Conservation (phyloP, 345 rosid species). For the Geranium rotundifolium region DNA sequence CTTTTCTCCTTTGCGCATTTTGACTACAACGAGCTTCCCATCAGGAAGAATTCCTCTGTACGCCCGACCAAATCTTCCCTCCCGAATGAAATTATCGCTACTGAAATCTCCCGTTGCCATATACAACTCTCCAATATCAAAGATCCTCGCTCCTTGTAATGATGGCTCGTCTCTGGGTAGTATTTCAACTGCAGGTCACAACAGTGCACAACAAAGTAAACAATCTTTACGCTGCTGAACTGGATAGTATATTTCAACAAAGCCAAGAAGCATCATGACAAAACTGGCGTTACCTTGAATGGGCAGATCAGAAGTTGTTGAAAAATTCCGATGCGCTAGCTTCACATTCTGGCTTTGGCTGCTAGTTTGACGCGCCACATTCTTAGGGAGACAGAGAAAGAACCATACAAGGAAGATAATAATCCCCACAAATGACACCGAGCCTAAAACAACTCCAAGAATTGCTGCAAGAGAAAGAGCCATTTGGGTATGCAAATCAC, state of each 20-base stretch:
- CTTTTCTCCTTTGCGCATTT: constrained; percentile 61
- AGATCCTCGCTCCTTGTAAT: constrained; percentile 61
- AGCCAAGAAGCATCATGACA: background rate
- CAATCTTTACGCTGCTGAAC: too few relatives aligned
- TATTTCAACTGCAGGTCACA: constrained; percentile 36
- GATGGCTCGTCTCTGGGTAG: constrained; percentile 59
- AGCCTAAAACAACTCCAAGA: constrained; percentile 93
- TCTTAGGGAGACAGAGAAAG: constrained; percentile 38
- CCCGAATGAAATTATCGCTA: constrained; percentile 64
- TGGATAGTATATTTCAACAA: background rate
- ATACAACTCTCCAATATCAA: constrained; percentile 76
- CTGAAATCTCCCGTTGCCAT: constrained; percentile 67
- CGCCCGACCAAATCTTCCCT: constrained; percentile 81
- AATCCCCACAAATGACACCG: constrained; percentile 62
- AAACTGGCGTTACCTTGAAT: constrained; percentile 47
- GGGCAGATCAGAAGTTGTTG: constrained; percentile 71
- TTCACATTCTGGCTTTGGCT: too few relatives aligned
- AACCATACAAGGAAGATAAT: constrained; percentile 46
- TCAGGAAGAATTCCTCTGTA: constrained; percentile 86
- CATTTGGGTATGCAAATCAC: constrained; percentile 65
- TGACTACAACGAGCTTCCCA: constrained; percentile 72
- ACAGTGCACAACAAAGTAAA: background rate
- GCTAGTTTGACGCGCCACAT: too few relatives aligned
- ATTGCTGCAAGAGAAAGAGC: constrained; percentile 77
- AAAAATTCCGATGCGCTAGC: too few relatives aligned